phyloP scores from a whole-genome alignment of 495 filamentous ascomycete species.

The Penicillium steckii region DNA sequence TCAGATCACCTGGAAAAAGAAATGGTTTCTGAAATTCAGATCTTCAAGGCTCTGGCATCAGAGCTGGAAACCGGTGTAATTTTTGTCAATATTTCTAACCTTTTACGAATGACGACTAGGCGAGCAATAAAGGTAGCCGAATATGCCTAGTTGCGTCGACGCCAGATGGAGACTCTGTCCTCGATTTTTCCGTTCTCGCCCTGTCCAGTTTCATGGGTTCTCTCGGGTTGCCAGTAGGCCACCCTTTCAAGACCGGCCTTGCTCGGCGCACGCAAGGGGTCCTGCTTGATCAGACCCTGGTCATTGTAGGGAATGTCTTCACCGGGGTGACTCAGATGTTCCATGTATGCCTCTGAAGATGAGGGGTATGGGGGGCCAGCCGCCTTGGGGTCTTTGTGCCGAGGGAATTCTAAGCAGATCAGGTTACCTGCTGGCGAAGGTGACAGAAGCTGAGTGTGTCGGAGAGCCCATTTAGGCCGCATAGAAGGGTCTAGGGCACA shows the following conservation, averaged over 20 bases:
- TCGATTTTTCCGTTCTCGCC: constrained; percentile 34
- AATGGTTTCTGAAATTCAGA: no score
- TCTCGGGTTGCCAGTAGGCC: constrained; percentile 62
- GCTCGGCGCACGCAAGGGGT: constrained; percentile 37
- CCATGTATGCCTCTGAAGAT: constrained; percentile 61
- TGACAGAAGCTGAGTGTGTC: constrained; percentile 63
- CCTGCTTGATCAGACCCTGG: constrained; percentile 49
- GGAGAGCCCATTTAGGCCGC: constrained; percentile 67
- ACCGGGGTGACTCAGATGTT: constrained; percentile 64
- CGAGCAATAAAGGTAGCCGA: no score
- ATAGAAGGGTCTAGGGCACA: constrained; percentile 67
- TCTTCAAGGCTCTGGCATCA: no score
- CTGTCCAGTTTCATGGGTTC: constrained; percentile 58
- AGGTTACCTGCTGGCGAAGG: constrained; percentile 55
- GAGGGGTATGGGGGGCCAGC: constrained; percentile 71
- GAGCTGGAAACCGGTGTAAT: no score
- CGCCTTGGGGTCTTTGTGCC: constrained; percentile 59
- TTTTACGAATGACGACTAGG: no score
- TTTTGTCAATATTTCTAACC: no score
- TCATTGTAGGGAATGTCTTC: constrained; percentile 60
- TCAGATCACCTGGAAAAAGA: no score
- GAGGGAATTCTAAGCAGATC: constrained; percentile 81
- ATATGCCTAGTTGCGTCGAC: constrained; percentile 30
- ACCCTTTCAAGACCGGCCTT: constrained; percentile 55
- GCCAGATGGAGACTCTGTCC: constrained; percentile 41